These are phyloP conservation scores for Pisolithus tinctorius DNA, from an alignment of 768 basidiomycete genomes.

Conservation along the genomic window DNA sequence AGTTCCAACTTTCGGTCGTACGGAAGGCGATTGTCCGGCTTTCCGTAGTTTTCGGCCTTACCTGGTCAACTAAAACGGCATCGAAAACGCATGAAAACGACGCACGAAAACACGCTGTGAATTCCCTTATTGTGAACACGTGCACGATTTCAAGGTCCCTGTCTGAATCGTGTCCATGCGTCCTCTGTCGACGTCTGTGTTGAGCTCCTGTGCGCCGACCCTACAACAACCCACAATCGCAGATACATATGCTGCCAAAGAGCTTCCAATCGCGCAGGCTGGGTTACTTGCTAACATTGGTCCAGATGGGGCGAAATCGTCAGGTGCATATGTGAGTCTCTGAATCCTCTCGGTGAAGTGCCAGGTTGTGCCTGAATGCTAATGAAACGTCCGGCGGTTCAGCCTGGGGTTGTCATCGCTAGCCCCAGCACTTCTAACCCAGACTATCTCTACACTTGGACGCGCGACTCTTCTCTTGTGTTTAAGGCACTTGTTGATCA, in stretches of 20 bases:
- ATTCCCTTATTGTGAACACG: background rate
- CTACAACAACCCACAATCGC: conserved; percentile 15
- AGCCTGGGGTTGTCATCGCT: conserved; percentile 49
- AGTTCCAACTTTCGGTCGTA: no score
- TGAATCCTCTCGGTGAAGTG: background rate
- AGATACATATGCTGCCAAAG: conserved; percentile 44
- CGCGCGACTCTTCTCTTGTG: conserved; percentile 67
- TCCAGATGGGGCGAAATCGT: conserved; percentile 43
- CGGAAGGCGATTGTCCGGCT: no score
- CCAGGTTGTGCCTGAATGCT: background rate
- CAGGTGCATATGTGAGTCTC: conserved; percentile 43
- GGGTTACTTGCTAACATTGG: conserved; percentile 74
- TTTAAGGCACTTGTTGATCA: conserved; percentile 54
- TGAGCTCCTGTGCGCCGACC: background rate
- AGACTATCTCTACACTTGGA: conserved; percentile 73
- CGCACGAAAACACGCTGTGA: background rate
- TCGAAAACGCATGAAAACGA: background rate
- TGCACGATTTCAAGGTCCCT: no score
- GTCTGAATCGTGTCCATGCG: no score
- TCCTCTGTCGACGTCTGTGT: no score
- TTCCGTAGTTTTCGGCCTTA: no score
- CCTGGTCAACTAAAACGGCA: no score
- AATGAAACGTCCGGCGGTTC: background rate
- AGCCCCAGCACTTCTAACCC: conserved; percentile 48
- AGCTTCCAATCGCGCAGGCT: conserved; percentile 56